Evolutionary conservation across 148 eudicot species (phyloP).

Genomic region (Amaranthus cruentus): DNA sequence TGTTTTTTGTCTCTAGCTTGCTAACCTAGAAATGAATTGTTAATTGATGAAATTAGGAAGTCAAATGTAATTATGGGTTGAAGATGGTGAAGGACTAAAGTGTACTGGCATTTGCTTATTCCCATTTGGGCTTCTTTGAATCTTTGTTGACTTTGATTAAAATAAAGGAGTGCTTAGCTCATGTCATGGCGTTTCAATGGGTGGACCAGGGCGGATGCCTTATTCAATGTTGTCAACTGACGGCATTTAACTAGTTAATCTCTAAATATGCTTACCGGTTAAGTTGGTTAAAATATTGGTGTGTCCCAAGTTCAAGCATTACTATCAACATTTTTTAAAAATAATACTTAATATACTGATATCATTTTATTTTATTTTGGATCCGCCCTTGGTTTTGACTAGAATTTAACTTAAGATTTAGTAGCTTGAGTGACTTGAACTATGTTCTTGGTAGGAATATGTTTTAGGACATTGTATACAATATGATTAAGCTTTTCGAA

Average conservation of each 20-base stretch:
- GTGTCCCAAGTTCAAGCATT: too few relatives aligned
- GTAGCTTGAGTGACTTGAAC: constrained; percentile 3
- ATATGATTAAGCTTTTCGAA: not conserved
- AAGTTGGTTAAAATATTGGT: too few relatives aligned
- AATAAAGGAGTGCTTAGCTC: not conserved
- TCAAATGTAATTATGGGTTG: constrained; percentile 5
- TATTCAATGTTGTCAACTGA: too few relatives aligned
- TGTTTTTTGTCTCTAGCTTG: not conserved
- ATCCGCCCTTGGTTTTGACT: not conserved
- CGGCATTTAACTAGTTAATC: too few relatives aligned
- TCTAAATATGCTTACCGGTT: too few relatives aligned
- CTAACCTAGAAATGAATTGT: not conserved
- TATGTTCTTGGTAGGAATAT: not conserved
- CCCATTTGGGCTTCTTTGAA: not conserved
- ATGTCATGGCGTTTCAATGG: not conserved
- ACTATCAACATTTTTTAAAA: too few relatives aligned
- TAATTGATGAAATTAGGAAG: not conserved
- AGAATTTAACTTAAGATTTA: not conserved
- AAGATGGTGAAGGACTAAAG: constrained; percentile 5
- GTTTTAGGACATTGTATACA: not conserved
- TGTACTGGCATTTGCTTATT: not conserved
- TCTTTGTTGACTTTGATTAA: not conserved
- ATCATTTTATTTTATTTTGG: too few relatives aligned
- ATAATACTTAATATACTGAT: too few relatives aligned
- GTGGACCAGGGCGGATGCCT: not conserved